Evolutionary conservation across 2,329 filamentous ascomycete genomes (phyloP).

Genomic region (Basipetospora chlamydospora): DNA sequence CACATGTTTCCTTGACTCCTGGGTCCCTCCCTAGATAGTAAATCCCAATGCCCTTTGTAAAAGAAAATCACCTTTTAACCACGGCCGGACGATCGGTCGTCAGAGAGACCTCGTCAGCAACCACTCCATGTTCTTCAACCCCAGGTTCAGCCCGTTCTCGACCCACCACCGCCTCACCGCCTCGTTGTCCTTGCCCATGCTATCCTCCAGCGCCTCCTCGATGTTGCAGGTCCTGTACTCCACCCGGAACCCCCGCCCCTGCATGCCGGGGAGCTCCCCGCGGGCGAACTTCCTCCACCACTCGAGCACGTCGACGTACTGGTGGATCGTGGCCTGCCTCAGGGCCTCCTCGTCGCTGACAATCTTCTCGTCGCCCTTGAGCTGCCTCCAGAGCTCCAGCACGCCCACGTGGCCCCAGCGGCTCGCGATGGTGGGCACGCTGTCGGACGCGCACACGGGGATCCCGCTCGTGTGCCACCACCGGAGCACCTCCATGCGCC

Average conservation of each 20-base stretch:
- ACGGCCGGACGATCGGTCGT: too few relatives aligned
- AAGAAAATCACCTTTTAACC: too few relatives aligned
- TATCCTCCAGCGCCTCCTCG: conserved; percentile 85
- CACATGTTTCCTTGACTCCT: too few relatives aligned
- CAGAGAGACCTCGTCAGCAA: conserved; percentile 66
- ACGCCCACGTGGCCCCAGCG: conserved; percentile 74
- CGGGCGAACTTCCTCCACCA: conserved; percentile 73
- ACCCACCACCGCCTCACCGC: conserved; percentile 80
- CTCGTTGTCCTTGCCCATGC: conserved; percentile 52
- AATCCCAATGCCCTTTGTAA: too few relatives aligned
- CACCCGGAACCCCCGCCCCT: conserved; percentile 48
- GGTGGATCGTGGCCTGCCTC: conserved; percentile 75
- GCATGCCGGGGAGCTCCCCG: conserved; percentile 38
- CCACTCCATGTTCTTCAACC: conserved; percentile 76
- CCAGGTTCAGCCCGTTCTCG: conserved; percentile 65
- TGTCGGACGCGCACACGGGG: conserved; percentile 64
- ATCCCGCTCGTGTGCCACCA: conserved; percentile 85
- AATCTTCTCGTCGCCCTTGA: conserved; percentile 51
- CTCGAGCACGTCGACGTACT: conserved; percentile 70
- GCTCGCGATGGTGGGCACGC: conserved; percentile 70
- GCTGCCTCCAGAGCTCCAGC: conserved; percentile 62
- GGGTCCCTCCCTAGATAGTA: too few relatives aligned
- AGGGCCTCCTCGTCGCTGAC: conserved; percentile 74
- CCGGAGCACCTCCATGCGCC: conserved; percentile 59
- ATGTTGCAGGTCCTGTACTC: conserved; percentile 95